phyloP scores from a whole-genome alignment of 139 green algal genomes.

The Chlorella sp. region DNA sequence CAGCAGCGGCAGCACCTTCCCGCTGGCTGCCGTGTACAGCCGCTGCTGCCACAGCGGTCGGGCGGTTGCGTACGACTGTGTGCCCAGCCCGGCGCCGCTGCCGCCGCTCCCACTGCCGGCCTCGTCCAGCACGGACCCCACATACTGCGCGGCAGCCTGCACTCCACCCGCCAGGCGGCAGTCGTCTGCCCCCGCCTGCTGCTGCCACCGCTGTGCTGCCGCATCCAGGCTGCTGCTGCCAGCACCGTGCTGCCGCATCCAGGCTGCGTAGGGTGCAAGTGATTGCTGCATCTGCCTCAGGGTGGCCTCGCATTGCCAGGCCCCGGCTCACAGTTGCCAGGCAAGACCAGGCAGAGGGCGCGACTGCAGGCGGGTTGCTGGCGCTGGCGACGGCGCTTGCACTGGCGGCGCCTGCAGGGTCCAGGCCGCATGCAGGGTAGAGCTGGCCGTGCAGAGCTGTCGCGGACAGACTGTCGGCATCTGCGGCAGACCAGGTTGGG shows the following conservation, averaged over 20 bases:
- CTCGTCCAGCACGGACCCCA: neutral
- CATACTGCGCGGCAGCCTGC: neutral
- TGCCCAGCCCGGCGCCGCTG: neutral
- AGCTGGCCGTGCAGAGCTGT: neutral
- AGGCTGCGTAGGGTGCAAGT: neutral
- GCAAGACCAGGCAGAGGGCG: neutral
- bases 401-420: neutral
- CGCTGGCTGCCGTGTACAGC: constrained; percentile 2
- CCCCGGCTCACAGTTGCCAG: neutral
- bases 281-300: neutral
- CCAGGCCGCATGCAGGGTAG: neutral
- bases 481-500: neutral
- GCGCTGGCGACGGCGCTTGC: no score
- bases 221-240: no score
- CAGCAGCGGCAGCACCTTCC: constrained; percentile 32
- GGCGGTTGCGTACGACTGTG: constrained; percentile 4
- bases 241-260: no score
- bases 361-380: neutral
- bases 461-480: neutral
- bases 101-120: neutral
- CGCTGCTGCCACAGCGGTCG: constrained; percentile 50
- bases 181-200: neutral
- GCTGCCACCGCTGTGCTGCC: constrained; percentile 23
- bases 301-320: constrained; percentile 28
- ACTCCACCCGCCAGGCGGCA: neutral